Evolutionary conservation across 116 monocot species (phyloP).

Genomic region (Dioscorea cayenensis): DNA sequence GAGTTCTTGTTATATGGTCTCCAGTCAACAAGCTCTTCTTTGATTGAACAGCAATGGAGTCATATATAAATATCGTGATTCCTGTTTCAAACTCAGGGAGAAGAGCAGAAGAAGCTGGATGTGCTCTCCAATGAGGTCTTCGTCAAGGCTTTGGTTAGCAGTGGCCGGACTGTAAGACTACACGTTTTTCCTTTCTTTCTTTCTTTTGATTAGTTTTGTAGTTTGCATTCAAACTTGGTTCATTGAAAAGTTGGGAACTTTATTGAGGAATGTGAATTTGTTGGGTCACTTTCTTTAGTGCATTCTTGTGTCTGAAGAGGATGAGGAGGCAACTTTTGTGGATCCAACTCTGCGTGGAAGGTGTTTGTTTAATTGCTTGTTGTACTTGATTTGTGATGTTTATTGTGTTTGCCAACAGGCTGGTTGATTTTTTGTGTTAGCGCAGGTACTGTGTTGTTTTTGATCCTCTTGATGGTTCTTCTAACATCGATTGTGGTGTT

Average conservation of each 20-base stretch:
- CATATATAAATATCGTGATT: background rate
- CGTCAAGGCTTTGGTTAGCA: slow-evolving; percentile 84
- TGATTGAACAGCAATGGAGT: background rate
- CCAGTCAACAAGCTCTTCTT: background rate
- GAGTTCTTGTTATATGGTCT: slow-evolving; percentile 6
- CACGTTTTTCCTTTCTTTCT: background rate
- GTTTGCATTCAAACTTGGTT: too few relatives aligned
- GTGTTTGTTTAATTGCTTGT: slow-evolving; percentile 25
- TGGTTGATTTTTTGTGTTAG: background rate
- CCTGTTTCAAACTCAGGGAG: slow-evolving; percentile 46
- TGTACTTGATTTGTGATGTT: background rate
- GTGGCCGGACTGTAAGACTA: slow-evolving; percentile 74
- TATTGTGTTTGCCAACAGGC: background rate
- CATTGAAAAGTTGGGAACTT: too few relatives aligned
- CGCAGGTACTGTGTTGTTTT: slow-evolving; percentile 94
- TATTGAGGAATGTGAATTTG: background rate
- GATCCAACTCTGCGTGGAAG: slow-evolving; percentile 77
- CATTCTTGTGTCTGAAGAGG: slow-evolving; percentile 95
- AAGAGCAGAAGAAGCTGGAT: slow-evolving; percentile 98
- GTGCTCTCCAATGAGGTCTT: slow-evolving; percentile 98
- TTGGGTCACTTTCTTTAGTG: slow-evolving; percentile 35
- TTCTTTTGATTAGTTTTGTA: background rate
- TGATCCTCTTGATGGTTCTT: slow-evolving; percentile 97
- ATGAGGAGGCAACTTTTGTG: slow-evolving; percentile 91
- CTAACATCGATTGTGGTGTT: slow-evolving; percentile 98